Evolutionary conservation across 306 rosid genomes (phyloP), one percentile per base, ranked within the genome.

Genomic region (Gastrolobium villosum): DNA sequence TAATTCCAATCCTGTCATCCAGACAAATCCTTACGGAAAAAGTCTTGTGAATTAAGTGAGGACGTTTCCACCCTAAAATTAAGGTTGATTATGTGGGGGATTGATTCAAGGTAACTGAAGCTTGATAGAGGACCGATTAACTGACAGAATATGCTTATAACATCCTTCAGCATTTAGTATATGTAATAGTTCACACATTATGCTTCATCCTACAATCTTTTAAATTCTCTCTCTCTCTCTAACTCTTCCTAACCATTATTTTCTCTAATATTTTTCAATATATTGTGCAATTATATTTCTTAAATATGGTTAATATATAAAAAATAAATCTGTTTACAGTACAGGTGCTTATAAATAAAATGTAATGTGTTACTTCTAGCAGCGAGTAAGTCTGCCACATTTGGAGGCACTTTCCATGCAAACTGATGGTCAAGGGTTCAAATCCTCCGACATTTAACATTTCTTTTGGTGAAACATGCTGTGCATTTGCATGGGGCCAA

Each of bases 331-430:
- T 35, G 52, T 37, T 39, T 26, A 72, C 39, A 32, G 20, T 36
- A 36, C 40, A 72, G 13, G 11, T 4, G 13, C 53, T 37, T 10
- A 37, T 53, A 54, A 72, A 20, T 20, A 54, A 37, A 54, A 54
- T 53, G 6, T 52, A 52, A 31, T 14, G 37, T n/a, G 32, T 34
- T 35, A 70, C 56, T 10, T 41, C 39, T 20, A 54, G 65, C 50
- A 54, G 10, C 65, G 37, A 35, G 62, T 46, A 70, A 53, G 40
- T 71, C 46, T 28, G 40, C 50, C 65, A 15, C 65, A 35, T 71
- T 39, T 39, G 65, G 65, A 72, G 65, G 50, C 64, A 15, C 50
- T 52, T 52, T 15, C 76, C 76, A 20, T 70, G 15, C 10, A 36
- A 70, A 31, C 63, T 36, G 64, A 32, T 36, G 49, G 28, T 20